These are phyloP conservation scores for Arabis hirsuta DNA, from an alignment of 345 rosid genomes.

Conservation along the genomic window DNA sequence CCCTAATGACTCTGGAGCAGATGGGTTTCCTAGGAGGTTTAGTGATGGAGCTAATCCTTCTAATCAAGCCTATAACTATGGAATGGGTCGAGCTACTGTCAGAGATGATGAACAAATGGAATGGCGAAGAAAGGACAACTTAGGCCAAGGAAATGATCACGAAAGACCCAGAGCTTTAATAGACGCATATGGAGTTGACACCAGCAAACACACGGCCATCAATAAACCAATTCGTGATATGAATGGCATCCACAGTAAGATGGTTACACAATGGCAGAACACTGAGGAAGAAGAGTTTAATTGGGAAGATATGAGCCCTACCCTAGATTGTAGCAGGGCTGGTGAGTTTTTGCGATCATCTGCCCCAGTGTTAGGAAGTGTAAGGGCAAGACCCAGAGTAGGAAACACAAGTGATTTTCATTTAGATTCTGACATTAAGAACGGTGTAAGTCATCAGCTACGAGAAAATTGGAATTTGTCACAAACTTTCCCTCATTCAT, in stretches of 20 bases:
- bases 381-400: conserved; percentile 53
- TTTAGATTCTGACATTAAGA: conserved; percentile 53
- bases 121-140: conserved; percentile 67
- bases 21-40: conserved; percentile 65
- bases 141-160: conserved; percentile 61
- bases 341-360: conserved; percentile 58
- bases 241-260: conserved; percentile 62
- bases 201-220: conserved; percentile 53
- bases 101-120: conserved; percentile 64
- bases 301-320: conserved; percentile 99
- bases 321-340: conserved; percentile 62
- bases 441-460: conserved; percentile 47
- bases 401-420: conserved; percentile 48
- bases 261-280: conserved; percentile 88
- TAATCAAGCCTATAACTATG: conserved; percentile 58
- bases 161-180: conserved; percentile 88
- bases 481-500: conserved; percentile 49
- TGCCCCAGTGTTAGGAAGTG: conserved; percentile 51
- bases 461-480: conserved; percentile 56
- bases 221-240: conserved; percentile 53
- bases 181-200: conserved; percentile 96
- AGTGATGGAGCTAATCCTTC: conserved; percentile 66
- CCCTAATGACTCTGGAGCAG: conserved; percentile 54
- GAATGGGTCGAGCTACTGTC: conserved; percentile 51
- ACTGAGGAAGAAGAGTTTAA: conserved; percentile 99